Evolutionary conservation across 2,329 filamentous ascomycete species (phyloP), one percentile per base, ranked within the genome.

Genomic region (Fusarium cicatricum): DNA sequence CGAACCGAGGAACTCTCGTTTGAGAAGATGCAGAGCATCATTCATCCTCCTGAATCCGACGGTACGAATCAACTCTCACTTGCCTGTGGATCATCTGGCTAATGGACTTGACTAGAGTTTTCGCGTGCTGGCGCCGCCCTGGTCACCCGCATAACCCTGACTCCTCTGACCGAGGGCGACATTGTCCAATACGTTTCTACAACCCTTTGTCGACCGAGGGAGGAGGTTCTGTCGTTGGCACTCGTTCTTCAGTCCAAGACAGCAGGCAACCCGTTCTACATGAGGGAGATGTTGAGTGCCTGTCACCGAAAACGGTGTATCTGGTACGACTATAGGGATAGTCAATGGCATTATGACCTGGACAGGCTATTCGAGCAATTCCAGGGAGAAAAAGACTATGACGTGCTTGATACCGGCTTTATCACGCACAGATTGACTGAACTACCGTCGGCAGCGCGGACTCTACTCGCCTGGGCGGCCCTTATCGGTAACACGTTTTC

Each of bases 161-260:
- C 78, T 1, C 89, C 93, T 1, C 84, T 98, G 17, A 83, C 77
- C 1, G 92, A 97, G 71, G 83, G 89, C 2, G 90, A 97, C 60
- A 91, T 95, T 26, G 82, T 91, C 31, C 82, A 90, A 58, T 97
- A 94, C 68, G 91, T 97, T 17, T 86, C 91, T 8, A 82, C 88
- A 33, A 96, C 93, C 1, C 83, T 98, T 42, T 91, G 90, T 67
- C 84, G 91, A 51, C 79, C 86, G 0, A 84, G 83, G 52, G 86
- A 91, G 29, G 90, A 92, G 40, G 84, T 95, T 1, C 78, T 90
- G 1, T 88, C 92, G 0, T 79, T 98, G 15, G 90, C 91, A 2
- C 85, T 92, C 7, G 90, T 97, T 10, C 86, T 97, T 6, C 90
- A 96, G 71, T 92, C 94, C 68, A 96, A 95, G 76, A 94, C 91